Percentiles rank a stretch among this genome's conserved stretches.
phyloP scores from a whole-genome alignment of 148 eudicot genomes.

The Pouteria glomerata region DNA sequence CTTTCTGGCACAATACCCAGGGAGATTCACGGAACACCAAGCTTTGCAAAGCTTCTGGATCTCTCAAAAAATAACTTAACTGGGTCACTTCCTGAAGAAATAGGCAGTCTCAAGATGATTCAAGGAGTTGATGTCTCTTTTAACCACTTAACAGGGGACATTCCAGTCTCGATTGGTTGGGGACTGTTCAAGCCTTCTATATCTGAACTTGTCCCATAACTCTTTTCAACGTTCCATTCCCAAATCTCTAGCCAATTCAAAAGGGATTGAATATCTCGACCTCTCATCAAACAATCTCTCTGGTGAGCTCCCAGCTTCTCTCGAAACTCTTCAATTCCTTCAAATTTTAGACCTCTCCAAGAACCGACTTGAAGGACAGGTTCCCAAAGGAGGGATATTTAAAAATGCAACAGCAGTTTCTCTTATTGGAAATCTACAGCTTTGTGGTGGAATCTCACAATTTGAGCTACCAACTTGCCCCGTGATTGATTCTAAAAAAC shows the following conservation, averaged over 20 bases:
- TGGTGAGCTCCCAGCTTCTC: constrained; percentile 22
- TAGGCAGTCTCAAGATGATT: constrained; percentile 24
- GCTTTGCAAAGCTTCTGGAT: constrained; percentile 17
- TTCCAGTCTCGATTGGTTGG: constrained; percentile 17
- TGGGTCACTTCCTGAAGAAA: constrained; percentile 23
- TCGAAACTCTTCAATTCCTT: constrained; percentile 11
- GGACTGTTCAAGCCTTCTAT: constrained; percentile 17
- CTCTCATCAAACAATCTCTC: constrained; percentile 20
- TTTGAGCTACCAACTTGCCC: constrained; percentile 14
- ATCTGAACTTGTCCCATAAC: constrained; percentile 14
- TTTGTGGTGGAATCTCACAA: constrained; percentile 21
- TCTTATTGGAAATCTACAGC: constrained; percentile 17
- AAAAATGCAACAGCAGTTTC: constrained; percentile 12
- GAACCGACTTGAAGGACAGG: constrained; percentile 21
- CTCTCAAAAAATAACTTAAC: constrained; percentile 20
- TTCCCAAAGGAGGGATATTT: constrained; percentile 22
- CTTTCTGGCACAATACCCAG: constrained; percentile 16
- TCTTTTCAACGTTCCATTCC: constrained; percentile 18
- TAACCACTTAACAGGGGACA: constrained; percentile 14
- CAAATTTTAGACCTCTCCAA: constrained; percentile 18
- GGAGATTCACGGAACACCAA: constrained; percentile 14
- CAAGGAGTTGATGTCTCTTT: constrained; percentile 19
- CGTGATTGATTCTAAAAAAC: not conserved
- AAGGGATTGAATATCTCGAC: constrained; percentile 13
- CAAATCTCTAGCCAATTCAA: constrained; percentile 4